phyloP scores from a whole-genome alignment of 2,329 filamentous ascomycete species.

The Xylariaceae sp. region DNA sequence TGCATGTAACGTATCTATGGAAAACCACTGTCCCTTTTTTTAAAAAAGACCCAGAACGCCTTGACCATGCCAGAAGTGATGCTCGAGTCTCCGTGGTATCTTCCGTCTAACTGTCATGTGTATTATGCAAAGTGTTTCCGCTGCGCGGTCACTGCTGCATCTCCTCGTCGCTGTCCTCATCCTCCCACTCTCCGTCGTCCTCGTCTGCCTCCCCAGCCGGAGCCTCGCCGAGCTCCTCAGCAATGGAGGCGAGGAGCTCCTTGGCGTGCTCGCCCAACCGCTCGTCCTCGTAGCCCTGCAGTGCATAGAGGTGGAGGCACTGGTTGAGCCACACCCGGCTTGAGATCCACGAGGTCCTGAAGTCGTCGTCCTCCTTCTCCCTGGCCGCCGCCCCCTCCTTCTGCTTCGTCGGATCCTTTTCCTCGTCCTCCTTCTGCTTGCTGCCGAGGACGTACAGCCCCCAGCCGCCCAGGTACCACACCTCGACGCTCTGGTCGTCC shows the following conservation, averaged over 20 bases:
- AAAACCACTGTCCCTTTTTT: constrained; percentile 13
- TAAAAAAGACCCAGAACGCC: constrained; percentile 20
- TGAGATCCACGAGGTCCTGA: constrained; percentile 59
- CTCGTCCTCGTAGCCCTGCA: constrained; percentile 80
- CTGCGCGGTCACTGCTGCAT: constrained; percentile 41
- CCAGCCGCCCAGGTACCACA: constrained; percentile 96
- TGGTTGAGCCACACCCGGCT: constrained; percentile 78
- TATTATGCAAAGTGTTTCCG: too few relatives aligned
- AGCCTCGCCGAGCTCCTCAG: constrained; percentile 55
- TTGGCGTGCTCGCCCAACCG: constrained; percentile 65
- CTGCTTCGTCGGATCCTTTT: constrained; percentile 9
- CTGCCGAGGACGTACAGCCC: constrained; percentile 74
- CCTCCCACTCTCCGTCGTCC: constrained; percentile 43
- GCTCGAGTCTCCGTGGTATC: constrained; percentile 16
- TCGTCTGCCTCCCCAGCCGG: constrained; percentile 48
- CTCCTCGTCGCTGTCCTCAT: constrained; percentile 46
- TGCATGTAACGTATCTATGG: not conserved
- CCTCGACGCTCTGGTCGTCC: constrained; percentile 90
- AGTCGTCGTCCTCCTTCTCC: constrained; percentile 37
- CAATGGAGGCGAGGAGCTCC: constrained; percentile 60
- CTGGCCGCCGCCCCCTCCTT: constrained; percentile 10
- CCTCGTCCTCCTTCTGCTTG: constrained; percentile 44
- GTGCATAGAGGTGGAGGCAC: constrained; percentile 69
- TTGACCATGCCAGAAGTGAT: constrained; percentile 15
- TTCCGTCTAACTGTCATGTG: constrained; percentile 7